Base-by-base conservation (phyloP, 495 filamentous ascomycete species). In the Daldinia childiae region DNA sequence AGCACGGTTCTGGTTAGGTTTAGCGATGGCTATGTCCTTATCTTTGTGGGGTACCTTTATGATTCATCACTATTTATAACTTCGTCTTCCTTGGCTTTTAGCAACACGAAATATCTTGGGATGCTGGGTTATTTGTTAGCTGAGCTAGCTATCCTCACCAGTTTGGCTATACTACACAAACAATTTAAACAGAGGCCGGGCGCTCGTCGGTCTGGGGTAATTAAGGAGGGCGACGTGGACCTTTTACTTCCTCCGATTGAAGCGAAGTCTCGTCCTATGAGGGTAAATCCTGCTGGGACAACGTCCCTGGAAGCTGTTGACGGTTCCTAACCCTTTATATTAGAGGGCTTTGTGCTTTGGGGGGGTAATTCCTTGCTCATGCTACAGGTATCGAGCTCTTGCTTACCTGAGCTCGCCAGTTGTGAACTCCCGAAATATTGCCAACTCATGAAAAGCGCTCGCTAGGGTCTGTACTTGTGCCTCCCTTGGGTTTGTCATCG, bases 341-440 rank as follows among this genome's bases (percentile, higher is more conserved):
- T 60, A 67, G 54, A 60, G 54, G 36, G 19, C 51, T 51, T 36
- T 48, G 14, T 29, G 58, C 34, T 54, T 27, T 38, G n/a, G 34
- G 32, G 32, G 67, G 59, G 6, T 38, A 63, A 52, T 12, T 51
- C 14, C 9, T 24, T 54, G 26, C 57, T 65, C 14, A 61, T 45
- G 39, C 30, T 24, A 58, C 38, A 67, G 48, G 12, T 60, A 19
- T 61, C 56, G 38, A 65, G 48, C 50, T 39, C 64, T 64, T 65
- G 56, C 70, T 68, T 64, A 68, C 64, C 60, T 64, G 56, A 68
- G 56, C 55, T 72, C 70, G 21, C 60, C 64, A 56, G 64, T 72
- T n/a, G 70, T 72, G n/a, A 72, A 72, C 61, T 72, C 70, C 48
- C 70, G 64, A 58, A 73, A 69, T 48, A 70, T 62, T 17, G 69